Conservation (phyloP, 495 filamentous ascomycete genomes). For the Diplogelasinospora grovesii region DNA sequence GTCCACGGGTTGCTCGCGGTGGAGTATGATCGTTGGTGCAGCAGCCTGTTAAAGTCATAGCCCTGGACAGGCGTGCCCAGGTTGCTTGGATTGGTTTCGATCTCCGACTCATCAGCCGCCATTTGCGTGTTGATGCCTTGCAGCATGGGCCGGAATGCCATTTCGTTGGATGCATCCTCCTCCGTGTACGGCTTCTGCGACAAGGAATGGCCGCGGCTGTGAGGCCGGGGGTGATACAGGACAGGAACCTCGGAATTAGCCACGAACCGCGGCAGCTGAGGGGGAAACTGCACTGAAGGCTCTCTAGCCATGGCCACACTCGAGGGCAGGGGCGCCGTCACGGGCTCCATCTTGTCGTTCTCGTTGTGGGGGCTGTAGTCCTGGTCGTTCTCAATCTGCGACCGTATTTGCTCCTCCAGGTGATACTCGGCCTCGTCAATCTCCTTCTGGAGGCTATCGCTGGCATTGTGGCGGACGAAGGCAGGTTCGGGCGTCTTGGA, state of each 20-base stretch:
- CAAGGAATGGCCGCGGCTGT: conserved; percentile 52
- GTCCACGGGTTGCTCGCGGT: conserved; percentile 46
- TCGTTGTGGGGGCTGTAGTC: conserved; percentile 50
- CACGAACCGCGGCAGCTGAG: conserved; percentile 32
- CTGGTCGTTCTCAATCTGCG: conserved; percentile 62
- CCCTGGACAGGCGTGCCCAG: conserved; percentile 53
- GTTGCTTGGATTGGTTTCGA: conserved; percentile 72
- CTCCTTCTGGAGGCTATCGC: conserved; percentile 67
- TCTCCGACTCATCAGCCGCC: conserved; percentile 56
- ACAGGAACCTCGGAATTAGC: conserved; percentile 39
- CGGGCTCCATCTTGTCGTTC: conserved; percentile 27
- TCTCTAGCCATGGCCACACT: conserved; percentile 27
- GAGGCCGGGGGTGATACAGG: conserved; percentile 55
- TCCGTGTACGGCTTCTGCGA: conserved; percentile 48
- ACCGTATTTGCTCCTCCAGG: conserved; percentile 64
- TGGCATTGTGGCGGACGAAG: conserved; percentile 37
- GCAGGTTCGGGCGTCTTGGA: conserved; percentile 42
- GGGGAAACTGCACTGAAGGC: conserved; percentile 38
- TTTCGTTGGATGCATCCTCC: conserved; percentile 32
- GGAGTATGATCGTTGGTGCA: conserved; percentile 37
- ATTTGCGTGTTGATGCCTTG: conserved; percentile 21
- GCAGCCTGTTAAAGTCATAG: conserved; percentile 32
- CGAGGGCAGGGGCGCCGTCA: conserved; percentile 14
- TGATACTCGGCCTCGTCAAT: conserved; percentile 83
- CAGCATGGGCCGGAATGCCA: conserved; percentile 24